phyloP scores from a whole-genome alignment of 106 monocot genomes.

The Cymbidium sinense region DNA sequence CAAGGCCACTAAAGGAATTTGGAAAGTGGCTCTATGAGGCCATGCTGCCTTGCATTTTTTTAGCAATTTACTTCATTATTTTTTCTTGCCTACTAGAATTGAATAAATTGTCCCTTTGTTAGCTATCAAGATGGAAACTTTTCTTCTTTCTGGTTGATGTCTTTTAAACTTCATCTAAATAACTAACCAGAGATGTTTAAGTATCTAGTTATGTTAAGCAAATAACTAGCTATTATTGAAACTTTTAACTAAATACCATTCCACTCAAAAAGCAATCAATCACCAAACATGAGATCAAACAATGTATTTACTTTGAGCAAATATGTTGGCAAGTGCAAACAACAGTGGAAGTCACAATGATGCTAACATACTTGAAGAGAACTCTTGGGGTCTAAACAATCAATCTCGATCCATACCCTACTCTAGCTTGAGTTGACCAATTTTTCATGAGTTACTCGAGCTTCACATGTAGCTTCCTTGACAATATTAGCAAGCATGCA shows the following conservation, averaged over 20 bases:
- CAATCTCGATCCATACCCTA: no score
- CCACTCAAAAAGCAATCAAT: no score
- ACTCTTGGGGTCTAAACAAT: no score
- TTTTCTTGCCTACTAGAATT: neutral
- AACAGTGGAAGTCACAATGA: no score
- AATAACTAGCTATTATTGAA: neutral
- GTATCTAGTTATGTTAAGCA: neutral
- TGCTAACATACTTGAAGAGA: no score
- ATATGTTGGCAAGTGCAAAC: no score
- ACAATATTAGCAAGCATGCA: neutral
- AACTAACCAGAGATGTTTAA: neutral
- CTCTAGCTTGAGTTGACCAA: no score
- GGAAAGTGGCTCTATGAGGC: conserved; percentile 68
- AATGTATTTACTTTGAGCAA: no score
- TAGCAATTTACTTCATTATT: neutral
- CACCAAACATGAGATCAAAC: no score
- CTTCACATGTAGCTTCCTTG: no score
- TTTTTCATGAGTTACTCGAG: neutral
- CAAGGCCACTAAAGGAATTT: conserved; percentile 61
- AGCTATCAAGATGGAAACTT: neutral
- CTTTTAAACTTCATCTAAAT: neutral
- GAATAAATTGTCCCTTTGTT: neutral
- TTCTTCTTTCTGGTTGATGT: neutral
- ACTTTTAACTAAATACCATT: neutral
- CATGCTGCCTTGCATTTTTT: conserved; percentile 4